phyloP scores from a whole-genome alignment of 352 stramenopile genomes.

The Phytopythium ostracodes region DNA sequence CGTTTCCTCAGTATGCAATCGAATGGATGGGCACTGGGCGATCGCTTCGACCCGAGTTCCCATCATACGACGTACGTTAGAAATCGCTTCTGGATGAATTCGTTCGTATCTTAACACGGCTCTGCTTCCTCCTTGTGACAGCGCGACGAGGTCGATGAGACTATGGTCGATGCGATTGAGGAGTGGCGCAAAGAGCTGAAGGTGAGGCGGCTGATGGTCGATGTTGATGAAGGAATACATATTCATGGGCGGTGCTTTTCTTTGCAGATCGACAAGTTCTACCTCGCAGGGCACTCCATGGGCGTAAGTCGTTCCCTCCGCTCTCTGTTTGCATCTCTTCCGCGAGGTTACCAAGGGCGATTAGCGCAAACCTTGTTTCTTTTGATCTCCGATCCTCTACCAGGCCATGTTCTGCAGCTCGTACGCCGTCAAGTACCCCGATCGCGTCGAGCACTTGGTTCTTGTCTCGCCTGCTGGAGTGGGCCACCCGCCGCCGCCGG shows the following conservation, averaged over 20 bases:
- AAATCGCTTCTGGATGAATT: not conserved
- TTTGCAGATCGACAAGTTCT: slow-evolving; percentile 50
- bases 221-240: not conserved
- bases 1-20: slow-evolving; percentile 43
- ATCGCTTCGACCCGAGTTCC: slow-evolving; percentile 55
- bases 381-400: not conserved
- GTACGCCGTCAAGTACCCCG: slow-evolving; percentile 43
- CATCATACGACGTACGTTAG: slow-evolving; percentile 41
- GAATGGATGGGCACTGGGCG: slow-evolving; percentile 66
- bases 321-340: not conserved
- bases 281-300: slow-evolving; percentile 59
- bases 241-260: not conserved
- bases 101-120: not conserved
- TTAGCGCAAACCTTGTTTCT: too few relatives aligned
- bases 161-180: slow-evolving; percentile 58
- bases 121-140: slow-evolving; percentile 10
- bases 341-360: too few relatives aligned
- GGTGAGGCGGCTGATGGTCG: slow-evolving; percentile 10
- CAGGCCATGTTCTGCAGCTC: slow-evolving; percentile 62
- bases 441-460: slow-evolving; percentile 44
- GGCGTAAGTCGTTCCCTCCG: slow-evolving; percentile 23
- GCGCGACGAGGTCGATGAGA: slow-evolving; percentile 52
- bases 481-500: slow-evolving; percentile 26
- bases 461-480: slow-evolving; percentile 64
- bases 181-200: slow-evolving; percentile 55